These are phyloP conservation scores for Telopea speciosissima DNA, from an alignment of 177 flowering plant genomes.

Conservation along the genomic window DNA sequence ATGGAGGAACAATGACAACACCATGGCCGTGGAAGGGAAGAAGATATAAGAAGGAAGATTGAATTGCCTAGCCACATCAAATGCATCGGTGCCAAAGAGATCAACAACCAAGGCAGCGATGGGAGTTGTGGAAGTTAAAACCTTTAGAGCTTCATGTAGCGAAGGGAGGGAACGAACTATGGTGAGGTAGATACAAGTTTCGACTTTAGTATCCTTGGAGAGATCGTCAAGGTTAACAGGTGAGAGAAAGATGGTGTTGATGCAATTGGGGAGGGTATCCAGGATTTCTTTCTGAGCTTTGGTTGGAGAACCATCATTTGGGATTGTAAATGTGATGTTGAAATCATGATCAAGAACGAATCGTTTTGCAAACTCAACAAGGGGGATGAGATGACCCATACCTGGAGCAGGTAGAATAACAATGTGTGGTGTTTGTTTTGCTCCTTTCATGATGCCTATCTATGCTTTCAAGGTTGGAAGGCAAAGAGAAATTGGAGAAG, in stretches of 20 bases:
- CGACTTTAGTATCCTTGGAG: constrained; percentile 12
- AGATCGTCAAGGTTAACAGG: constrained; percentile 22
- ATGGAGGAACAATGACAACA: constrained; percentile 10
- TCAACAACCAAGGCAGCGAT: constrained; percentile 23
- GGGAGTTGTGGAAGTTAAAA: background rate
- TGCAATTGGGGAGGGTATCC: constrained; percentile 7
- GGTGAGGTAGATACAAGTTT: constrained; percentile 23
- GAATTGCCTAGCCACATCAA: constrained; percentile 28
- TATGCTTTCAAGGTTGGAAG: too few relatives aligned
- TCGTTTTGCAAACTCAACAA: constrained; percentile 39
- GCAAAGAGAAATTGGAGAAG: too few relatives aligned
- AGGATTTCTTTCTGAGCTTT: constrained; percentile 6
- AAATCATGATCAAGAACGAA: constrained; percentile 25
- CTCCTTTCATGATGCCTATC: constrained; percentile 3
- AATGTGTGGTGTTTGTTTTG: constrained; percentile 21
- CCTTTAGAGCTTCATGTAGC: constrained; percentile 16
- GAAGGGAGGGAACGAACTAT: constrained; percentile 25
- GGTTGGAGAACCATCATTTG: constrained; percentile 26
- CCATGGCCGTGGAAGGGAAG: constrained; percentile 25
- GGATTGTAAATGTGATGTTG: constrained; percentile 28
- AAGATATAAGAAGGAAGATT: constrained; percentile 21
- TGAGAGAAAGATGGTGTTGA: constrained; percentile 24
- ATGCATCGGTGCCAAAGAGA: constrained; percentile 24
- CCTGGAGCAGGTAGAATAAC: constrained; percentile 45
- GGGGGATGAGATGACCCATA: constrained; percentile 52